Percentiles rank a stretch among this genome's conserved stretches.
These are phyloP conservation scores for Lichtheimia ornata DNA, from an alignment of 371 early-diverging fungal species.

Conservation along the genomic window DNA sequence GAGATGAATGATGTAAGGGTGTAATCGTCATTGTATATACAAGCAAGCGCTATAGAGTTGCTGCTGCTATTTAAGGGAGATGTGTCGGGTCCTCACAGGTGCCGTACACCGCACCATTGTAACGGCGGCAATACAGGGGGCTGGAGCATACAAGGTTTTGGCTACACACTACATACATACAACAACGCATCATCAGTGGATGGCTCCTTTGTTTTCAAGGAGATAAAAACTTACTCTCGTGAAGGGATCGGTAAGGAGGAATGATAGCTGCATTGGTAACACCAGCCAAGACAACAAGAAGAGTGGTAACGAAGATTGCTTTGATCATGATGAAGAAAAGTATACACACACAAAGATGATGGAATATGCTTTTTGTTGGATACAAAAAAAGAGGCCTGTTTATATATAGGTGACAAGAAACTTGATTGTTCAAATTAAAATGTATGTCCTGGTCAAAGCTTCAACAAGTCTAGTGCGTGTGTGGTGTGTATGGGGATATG, in stretches of 20 bases:
- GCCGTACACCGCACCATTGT: slow-evolving; percentile 29
- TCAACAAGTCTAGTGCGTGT: slow-evolving; percentile 2
- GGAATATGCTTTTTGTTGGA: neutral
- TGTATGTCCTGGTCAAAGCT: slow-evolving; percentile 1
- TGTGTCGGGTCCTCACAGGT: slow-evolving; percentile 28
- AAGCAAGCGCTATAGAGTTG: too few relatives aligned
- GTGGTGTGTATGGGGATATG: neutral
- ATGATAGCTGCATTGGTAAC: slow-evolving; percentile 6
- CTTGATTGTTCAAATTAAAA: neutral
- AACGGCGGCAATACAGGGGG: slow-evolving; percentile 32
- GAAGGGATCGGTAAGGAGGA: slow-evolving; percentile 12
- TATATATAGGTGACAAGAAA: neutral
- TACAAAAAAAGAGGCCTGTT: neutral
- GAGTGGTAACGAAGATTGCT: slow-evolving; percentile 1
- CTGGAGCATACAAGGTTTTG: slow-evolving; percentile 39
- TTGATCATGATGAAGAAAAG: slow-evolving; percentile 7
- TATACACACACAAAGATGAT: neutral
- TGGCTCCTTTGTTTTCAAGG: neutral
- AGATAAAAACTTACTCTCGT: slow-evolving; percentile 15
- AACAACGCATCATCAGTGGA: neutral
- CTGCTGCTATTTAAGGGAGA: too few relatives aligned
- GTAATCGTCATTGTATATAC: too few relatives aligned
- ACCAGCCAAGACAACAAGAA: neutral
- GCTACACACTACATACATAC: slow-evolving; percentile 34
- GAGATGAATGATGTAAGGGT: too few relatives aligned